Conservation (phyloP, 805 yeast species). For the Debaryomyces prosopidis region DNA sequence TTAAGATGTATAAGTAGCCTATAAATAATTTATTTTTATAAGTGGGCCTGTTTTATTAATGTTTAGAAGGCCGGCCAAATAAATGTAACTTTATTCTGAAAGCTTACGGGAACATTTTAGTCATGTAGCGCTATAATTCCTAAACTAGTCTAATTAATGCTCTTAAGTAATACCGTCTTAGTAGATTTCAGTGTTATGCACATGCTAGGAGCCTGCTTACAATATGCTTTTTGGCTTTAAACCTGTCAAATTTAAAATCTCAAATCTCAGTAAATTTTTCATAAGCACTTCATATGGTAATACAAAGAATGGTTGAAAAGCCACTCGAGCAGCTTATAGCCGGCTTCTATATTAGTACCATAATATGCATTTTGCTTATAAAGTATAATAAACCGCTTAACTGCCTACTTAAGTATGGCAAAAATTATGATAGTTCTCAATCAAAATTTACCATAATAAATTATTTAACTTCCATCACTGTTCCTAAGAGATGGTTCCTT, state of each 20-base stretch:
- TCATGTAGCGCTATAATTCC: too few species aligned
- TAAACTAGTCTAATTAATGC: too few species aligned
- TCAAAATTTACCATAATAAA: slow-evolving; percentile 1
- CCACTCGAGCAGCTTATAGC: neutral
- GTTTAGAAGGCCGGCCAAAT: neutral
- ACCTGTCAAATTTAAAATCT: too few species aligned
- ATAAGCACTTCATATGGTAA: too few species aligned
- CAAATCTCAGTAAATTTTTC: too few species aligned
- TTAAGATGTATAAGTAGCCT: too few species aligned
- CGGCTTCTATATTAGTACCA: slow-evolving; percentile 3
- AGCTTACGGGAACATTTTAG: too few species aligned
- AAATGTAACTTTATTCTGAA: neutral
- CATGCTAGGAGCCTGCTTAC: too few species aligned
- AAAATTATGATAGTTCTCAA: slow-evolving; percentile 8
- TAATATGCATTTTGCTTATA: slow-evolving; percentile 12
- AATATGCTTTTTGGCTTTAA: too few species aligned
- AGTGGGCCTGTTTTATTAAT: neutral
- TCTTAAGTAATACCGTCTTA: too few species aligned
- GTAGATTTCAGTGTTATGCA: too few species aligned
- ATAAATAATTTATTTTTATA: neutral
- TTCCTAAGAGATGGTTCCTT: slow-evolving; percentile 62
- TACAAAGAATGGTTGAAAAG: neutral
- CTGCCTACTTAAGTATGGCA: slow-evolving; percentile 23
- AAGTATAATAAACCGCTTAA: slow-evolving; percentile 16
- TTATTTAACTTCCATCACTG: slow-evolving; percentile 36